phyloP scores from a whole-genome alignment of 176 grass and related monocot species.

The Rhynchospora tenuis region DNA sequence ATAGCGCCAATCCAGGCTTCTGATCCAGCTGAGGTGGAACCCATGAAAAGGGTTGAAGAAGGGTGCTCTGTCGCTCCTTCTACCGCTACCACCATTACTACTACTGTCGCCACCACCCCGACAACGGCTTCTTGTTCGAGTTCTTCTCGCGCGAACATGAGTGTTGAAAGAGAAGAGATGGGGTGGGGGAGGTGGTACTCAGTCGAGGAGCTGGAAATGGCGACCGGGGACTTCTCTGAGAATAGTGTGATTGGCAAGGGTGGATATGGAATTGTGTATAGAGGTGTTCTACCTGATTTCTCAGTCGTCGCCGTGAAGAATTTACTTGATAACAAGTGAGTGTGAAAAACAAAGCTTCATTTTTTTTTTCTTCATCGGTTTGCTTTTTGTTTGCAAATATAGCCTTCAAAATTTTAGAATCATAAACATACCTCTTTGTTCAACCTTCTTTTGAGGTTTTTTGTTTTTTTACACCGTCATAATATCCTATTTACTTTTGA shows the following conservation, averaged over 20 bases:
- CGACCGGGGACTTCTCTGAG: slow-evolving; percentile 45
- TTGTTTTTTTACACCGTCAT: not conserved
- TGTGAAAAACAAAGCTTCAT: not conserved
- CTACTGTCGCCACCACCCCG: slow-evolving; percentile 30
- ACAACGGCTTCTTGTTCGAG: slow-evolving; percentile 32
- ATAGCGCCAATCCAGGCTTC: not conserved
- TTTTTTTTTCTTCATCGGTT: not conserved
- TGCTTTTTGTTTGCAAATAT: not conserved
- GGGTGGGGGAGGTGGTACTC: slow-evolving; percentile 96
- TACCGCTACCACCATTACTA: slow-evolving; percentile 16
- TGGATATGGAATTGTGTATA: slow-evolving; percentile 86
- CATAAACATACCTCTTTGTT: not conserved
- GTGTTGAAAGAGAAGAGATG: slow-evolving; percentile 37
- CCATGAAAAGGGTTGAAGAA: not conserved
- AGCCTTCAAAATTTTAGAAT: not conserved
- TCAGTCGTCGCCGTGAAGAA: slow-evolving; percentile 83
- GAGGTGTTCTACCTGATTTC: slow-evolving; percentile 64
- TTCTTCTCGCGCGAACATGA: slow-evolving; percentile 23
- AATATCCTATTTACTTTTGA: not conserved
- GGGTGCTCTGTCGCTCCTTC: not conserved
- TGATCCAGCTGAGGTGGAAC: slow-evolving; percentile 28
- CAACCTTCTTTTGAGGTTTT: not conserved
- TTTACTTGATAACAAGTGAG: slow-evolving; percentile 95
- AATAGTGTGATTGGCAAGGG: slow-evolving; percentile 73
- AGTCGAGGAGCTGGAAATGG: slow-evolving; percentile 71